A percentile compares a stretch with the other conserved stretches of the same genome.
phyloP scores from a whole-genome alignment of 78 protist genomes.

The Guillardia theta region DNA sequence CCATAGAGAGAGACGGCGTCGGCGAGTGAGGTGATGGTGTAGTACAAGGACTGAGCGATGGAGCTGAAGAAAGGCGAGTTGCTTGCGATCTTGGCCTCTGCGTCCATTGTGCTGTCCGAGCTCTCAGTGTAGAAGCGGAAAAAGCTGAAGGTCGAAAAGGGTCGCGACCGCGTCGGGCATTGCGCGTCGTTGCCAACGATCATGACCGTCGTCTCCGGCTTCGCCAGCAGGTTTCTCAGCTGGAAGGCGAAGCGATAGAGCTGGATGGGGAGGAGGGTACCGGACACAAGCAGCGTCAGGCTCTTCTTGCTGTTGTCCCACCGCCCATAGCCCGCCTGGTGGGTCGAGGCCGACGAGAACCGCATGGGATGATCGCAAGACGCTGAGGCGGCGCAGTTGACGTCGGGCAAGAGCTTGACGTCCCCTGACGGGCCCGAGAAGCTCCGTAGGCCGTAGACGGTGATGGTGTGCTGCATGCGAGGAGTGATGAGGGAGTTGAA shows the following conservation, averaged over 20 bases:
- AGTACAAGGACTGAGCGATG: background rate
- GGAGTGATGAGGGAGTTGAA: background rate
- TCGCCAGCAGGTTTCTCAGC: background rate
- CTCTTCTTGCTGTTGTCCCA: background rate
- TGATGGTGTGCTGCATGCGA: background rate
- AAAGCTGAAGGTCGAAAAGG: background rate
- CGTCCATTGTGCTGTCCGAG: background rate
- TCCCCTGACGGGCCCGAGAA: background rate
- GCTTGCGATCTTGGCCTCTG: too few relatives aligned
- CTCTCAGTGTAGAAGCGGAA: background rate
- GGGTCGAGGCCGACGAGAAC: background rate
- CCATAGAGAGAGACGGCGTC: background rate
- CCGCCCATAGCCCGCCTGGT: background rate
- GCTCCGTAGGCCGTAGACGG: background rate
- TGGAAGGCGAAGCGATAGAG: background rate
- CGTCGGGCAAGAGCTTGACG: background rate
- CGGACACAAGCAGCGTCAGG: background rate
- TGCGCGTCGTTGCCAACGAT: background rate
- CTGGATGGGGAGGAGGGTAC: background rate
- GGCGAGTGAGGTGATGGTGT: background rate
- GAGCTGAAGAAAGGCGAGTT: background rate
- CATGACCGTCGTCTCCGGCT: background rate
- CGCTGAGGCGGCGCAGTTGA: too few relatives aligned
- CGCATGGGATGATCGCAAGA: too few relatives aligned
- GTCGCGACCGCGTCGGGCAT: background rate